Evolutionary conservation across 805 yeast species (phyloP).

Genomic region (Soucietia sequanensis): DNA sequence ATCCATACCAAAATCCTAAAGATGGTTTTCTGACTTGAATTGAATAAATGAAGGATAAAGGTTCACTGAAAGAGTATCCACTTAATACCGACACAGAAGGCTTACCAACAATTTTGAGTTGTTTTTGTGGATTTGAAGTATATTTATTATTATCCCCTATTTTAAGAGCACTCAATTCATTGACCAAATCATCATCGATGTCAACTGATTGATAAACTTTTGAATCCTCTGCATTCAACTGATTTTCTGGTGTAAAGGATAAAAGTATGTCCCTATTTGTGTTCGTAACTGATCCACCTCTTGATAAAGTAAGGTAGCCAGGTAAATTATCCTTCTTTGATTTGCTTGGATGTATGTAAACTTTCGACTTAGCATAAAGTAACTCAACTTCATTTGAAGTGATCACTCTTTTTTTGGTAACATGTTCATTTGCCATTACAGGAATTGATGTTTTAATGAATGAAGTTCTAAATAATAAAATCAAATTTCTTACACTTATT

Average conservation of each 20-base stretch:
- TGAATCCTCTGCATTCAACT: slow-evolving; percentile 45
- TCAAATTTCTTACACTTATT: too few species aligned
- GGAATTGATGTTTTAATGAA: too few species aligned
- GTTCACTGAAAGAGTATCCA: slow-evolving; percentile 68
- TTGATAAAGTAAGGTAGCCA: slow-evolving; percentile 70
- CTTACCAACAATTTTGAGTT: slow-evolving; percentile 36
- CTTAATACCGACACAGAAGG: slow-evolving; percentile 53
- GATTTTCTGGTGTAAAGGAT: slow-evolving; percentile 66
- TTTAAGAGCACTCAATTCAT: neutral
- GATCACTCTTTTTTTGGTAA: too few species aligned
- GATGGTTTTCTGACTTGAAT: slow-evolving; percentile 83
- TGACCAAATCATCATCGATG: slow-evolving; percentile 24
- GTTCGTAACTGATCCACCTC: slow-evolving; percentile 42
- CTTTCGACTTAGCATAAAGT: slow-evolving; percentile 62
- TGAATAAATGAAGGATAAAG: slow-evolving; percentile 63
- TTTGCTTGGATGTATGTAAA: slow-evolving; percentile 79
- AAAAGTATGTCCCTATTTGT: slow-evolving; percentile 57
- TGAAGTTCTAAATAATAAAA: too few species aligned
- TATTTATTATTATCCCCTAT: too few species aligned
- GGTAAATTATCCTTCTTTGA: slow-evolving; percentile 72
- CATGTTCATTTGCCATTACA: too few species aligned
- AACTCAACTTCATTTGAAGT: slow-evolving; percentile 41
- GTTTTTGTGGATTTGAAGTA: neutral
- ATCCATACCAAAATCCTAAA: slow-evolving; percentile 90
- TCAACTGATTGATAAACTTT: slow-evolving; percentile 52